These are phyloP conservation scores for Scutellospora calospora DNA, from an alignment of 371 early-diverging fungal genomes.

Conservation along the genomic window DNA sequence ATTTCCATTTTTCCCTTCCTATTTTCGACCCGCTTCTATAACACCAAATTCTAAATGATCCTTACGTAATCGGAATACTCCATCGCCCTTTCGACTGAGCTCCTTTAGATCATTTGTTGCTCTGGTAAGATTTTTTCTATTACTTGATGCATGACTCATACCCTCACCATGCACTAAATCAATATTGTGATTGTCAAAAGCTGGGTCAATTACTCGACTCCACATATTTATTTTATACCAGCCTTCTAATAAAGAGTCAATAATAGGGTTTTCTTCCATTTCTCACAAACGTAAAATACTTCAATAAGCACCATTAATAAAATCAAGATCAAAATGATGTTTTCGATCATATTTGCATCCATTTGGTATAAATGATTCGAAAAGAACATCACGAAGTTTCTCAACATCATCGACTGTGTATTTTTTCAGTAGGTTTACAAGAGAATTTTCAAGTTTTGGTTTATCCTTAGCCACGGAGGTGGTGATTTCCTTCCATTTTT, in stretches of 20 bases:
- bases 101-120: conserved; percentile 5
- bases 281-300: conserved; percentile 24
- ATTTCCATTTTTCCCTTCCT: not conserved
- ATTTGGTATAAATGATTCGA: conserved; percentile 13
- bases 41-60: conserved; percentile 31
- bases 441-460: conserved; percentile 29
- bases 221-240: conserved; percentile 20
- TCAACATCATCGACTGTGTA: conserved; percentile 10
- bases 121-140: conserved; percentile 19
- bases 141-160: conserved; percentile 1
- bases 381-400: not conserved
- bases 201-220: conserved; percentile 4
- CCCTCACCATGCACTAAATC: conserved; percentile 23
- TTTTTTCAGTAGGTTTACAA: not conserved
- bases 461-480: not conserved
- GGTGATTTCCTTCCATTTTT: conserved; percentile 36
- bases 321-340: conserved; percentile 18
- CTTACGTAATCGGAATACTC: not conserved
- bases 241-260: not conserved
- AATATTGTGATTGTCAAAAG: conserved; percentile 32
- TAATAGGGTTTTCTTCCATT: conserved; percentile 8
- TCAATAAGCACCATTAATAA: conserved; percentile 4
- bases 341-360: conserved; percentile 13
- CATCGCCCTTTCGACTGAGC: not conserved
- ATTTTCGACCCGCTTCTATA: conserved; percentile 26